Evolutionary conservation across 176 grass and related monocot species (phyloP).

Genomic region (Eremochloa ophiuroides): DNA sequence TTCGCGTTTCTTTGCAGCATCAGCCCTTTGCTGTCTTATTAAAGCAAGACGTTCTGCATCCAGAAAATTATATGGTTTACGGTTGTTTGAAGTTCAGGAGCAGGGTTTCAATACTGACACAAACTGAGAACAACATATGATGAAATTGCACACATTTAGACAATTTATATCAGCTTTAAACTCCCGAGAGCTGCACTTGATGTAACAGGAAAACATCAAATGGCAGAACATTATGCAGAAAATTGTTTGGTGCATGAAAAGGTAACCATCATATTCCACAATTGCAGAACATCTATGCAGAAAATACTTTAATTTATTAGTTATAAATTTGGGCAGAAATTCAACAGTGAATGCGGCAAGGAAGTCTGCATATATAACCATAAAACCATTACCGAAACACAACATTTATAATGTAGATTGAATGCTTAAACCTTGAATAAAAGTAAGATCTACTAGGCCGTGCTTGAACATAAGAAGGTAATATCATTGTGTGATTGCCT

Average conservation of each 20-base stretch:
- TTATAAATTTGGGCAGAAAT: too few species aligned
- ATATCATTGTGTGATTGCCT: background rate
- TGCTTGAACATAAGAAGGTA: background rate
- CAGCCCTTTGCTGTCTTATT: slow-evolving; percentile 87
- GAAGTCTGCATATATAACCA: background rate
- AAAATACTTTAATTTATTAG: background rate
- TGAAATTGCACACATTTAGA: background rate
- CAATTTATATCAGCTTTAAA: background rate
- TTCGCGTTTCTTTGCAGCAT: slow-evolving; percentile 92
- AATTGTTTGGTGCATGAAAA: background rate
- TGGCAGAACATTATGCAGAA: background rate
- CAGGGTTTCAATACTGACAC: slow-evolving; percentile 10
- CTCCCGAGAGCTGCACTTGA: background rate
- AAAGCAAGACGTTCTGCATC: slow-evolving; percentile 93
- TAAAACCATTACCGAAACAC: background rate
- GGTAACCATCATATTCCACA: background rate
- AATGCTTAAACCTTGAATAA: background rate
- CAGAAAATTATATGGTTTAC: slow-evolving; percentile 23
- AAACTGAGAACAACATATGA: background rate
- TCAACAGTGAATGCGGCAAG: too few species aligned
- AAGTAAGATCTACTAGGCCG: background rate
- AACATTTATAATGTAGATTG: background rate
- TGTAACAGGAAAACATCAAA: background rate
- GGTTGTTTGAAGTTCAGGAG: background rate
- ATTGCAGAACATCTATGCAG: background rate